phyloP scores from a whole-genome alignment of 306 rosid species.

The Luffa aegyptiaca region DNA sequence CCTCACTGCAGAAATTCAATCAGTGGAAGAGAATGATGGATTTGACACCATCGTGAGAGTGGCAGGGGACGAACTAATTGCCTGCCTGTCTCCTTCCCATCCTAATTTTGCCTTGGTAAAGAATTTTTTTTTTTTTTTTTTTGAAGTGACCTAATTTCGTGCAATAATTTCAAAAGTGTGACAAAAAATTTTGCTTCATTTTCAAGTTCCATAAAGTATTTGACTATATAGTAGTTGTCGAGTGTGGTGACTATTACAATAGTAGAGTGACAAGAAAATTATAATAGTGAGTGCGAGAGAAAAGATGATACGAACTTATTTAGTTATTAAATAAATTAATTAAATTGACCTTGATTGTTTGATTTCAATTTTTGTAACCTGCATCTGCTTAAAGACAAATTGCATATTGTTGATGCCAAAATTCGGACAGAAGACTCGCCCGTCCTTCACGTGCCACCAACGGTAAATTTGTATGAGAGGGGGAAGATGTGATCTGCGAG shows the following conservation, averaged over 20 bases:
- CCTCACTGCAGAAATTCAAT: neutral
- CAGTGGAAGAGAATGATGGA: neutral
- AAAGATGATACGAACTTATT: neutral
- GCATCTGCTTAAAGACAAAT: neutral
- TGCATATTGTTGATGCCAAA: too few species aligned
- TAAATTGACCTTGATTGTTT: neutral
- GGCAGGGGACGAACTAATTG: neutral
- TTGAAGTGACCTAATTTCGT: neutral
- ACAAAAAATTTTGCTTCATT: neutral
- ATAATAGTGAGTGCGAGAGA: neutral
- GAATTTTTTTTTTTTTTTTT: neutral
- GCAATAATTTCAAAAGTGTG: neutral
- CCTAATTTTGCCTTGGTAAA: neutral
- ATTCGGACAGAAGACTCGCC: too few species aligned
- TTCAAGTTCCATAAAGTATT: neutral
- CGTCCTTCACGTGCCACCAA: too few species aligned
- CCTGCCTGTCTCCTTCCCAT: neutral
- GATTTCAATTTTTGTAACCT: neutral
- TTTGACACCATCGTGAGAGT: conserved; percentile 5
- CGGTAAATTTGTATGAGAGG: too few species aligned
- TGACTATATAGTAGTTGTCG: neutral
- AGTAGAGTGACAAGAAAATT: neutral
- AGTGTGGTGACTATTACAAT: neutral
- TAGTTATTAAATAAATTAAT: neutral
- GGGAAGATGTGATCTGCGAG: too few species aligned